Evolutionary conservation across 179 eudicot genomes (phyloP), one percentile per base, ranked within the genome.

Genomic region (Drosera spatulata): DNA sequence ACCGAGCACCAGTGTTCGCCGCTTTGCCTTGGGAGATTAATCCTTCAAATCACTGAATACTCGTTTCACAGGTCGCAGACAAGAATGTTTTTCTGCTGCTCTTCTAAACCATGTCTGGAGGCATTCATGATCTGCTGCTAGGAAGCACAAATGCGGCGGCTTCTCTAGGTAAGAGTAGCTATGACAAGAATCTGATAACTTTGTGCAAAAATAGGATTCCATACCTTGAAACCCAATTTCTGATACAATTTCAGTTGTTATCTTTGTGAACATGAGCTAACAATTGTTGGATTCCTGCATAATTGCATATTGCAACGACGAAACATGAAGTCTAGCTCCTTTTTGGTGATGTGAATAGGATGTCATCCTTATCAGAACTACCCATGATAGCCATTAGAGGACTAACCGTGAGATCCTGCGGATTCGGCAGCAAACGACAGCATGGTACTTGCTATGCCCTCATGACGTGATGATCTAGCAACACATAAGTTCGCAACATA

Each of bases 381-480:
- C 6, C 13, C 6, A 6, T 51, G 22, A 7, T 51, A 7, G 4
- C 38, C 38, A 39, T 22, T 22, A 22, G 33, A 22, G 33, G 33
- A 22, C 60, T 39, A 4, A 87, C 97, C 95, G 33, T 78, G 58
- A 2, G 61, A 66, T 76, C 78, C 73, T 55, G 95, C 95, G 45
- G 75, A 72, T 56, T 71, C 50, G 14, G 87, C 63, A 13, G 97
- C 93, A 52, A 81, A 81, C 59, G 49, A 69, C 76, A 90, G 41
- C 97, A 90, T 87, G 78, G 73, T 87, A 58, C 59, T 69, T 52
- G 88, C 97, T 61, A 90, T 80, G 13, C 97, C 90, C 63, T 77
- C 80, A 46, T 93, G 83, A 0, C 95, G 87, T 7, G 93, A 82
- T 41, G 85, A 71, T 71, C 81, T 90, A 2, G 93, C 71, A 42